Base-by-base conservation (phyloP, 495 filamentous ascomycete species). In the Penicillium lagena region DNA sequence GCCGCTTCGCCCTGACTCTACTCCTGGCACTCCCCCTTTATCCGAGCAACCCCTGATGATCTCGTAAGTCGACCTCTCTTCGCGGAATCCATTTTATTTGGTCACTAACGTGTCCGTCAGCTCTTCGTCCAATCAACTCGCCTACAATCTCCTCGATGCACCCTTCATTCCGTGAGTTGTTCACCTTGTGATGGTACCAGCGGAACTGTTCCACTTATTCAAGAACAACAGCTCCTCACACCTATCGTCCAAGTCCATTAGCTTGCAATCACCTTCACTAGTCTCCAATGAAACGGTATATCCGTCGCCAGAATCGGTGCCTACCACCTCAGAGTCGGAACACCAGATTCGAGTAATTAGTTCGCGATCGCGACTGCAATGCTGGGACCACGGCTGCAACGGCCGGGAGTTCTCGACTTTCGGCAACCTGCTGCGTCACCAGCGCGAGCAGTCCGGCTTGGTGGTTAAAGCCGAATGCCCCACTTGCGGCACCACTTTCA, bases 371-470 rank as follows among this genome's bases (percentile, higher is more conserved):
- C 90, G 90, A 64, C 89, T 90, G 4, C 90, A 94, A 60, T 96
- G 90, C 65, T 96, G 87, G 87, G 90, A 96, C 39, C 90, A 96
- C 54, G 90, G 89, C 8, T 96, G 90, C 75, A 94, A 95, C 56
- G 90, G 90, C 22, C 82, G 90, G 12, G 85, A 93, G 53, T 96
- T 96, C 60, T 94, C 88, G 2, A 96, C 90, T 11, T 96, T 96
- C 59, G 94, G 89, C 80, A 96, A 96, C 60, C 77, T 96, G 0
- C 73, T 96, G 4, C 77, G 90, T 33, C 90, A 96, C 58, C 90
- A 96, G 58, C 79, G 90, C 12, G 90, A 96, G 61, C 94, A 93
- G 60, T 91, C 87, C 1, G 90, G 90, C 8, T 87, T 86, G n/a
- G 87, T 90, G 31, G 70, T 84, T 8, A 95, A 95, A 63, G 87